Evolutionary conservation across 495 filamentous ascomycete species (phyloP), one percentile per base, ranked within the genome.

Genomic region (Aspergillus saccharolyticus): DNA sequence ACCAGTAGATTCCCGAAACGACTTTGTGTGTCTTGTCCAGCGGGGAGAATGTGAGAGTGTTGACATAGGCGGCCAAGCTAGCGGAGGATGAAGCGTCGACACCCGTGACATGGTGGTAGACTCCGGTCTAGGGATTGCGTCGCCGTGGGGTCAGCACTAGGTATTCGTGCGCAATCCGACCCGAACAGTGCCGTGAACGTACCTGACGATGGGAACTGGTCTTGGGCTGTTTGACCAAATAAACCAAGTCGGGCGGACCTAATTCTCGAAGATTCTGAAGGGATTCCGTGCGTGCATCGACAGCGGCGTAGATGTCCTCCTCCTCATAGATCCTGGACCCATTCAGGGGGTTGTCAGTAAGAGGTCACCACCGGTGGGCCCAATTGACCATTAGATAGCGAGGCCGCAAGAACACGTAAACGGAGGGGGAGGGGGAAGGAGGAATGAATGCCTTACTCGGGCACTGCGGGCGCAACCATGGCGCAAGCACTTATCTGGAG

Each of bases 21-120:
- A 97, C 91, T 72, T 96, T 97, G 70, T 89, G 82, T 46, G 87
- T 87, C 63, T 94, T 90, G 63, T 90, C 90, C 59, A 89, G 84
- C 22, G 89, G 85, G 54, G 87, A 86, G 74, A 96, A 95, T 9
- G 90, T 96, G 21, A 98, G 81, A 30, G 94, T 97, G 74, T 97
- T 98, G 72, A 98, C 93, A 70, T 98, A 98, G 63, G 94, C 94
- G 44, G 94, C 94, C 53, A 98, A 77, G 70, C 91, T 96, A 19
- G 94, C 94, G 30, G 95, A 97, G 8, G 93, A 97, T 44, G 94
- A 98, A 39, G 95, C 94, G 71, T 98, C 94, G 58, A 96, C 87
- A 53, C 94, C 94, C 51, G 93, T 96, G 66, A 97, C 94, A 87
- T 97, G 93, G 73, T 98, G 94, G 71, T 98, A 98, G 51, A 96